A percentile compares a stretch with the other conserved stretches of the same genome.
Evolutionary conservation across 805 yeast species (phyloP).

Genomic region (Saccharomycopsis malanga): DNA sequence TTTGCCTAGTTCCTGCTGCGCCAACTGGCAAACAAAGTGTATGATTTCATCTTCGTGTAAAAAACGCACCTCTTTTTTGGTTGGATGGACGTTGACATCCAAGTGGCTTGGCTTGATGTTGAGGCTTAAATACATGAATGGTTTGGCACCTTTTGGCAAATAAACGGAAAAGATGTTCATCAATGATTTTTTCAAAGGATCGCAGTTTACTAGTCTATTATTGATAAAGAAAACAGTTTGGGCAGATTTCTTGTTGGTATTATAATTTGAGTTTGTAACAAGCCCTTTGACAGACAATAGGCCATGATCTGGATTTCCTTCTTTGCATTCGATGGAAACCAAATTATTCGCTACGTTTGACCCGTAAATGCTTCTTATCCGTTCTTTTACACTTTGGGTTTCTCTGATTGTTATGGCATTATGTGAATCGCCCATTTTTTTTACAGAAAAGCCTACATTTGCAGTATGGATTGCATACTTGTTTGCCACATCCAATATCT

Average conservation of each 20-base stretch:
- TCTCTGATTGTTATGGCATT: slow-evolving; percentile 57
- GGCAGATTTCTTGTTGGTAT: slow-evolving; percentile 49
- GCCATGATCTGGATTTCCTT: slow-evolving; percentile 38
- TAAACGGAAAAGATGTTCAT: slow-evolving; percentile 52
- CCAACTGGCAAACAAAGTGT: slow-evolving; percentile 42
- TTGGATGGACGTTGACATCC: slow-evolving; percentile 95
- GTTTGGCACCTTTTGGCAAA: slow-evolving; percentile 70
- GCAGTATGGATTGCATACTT: slow-evolving; percentile 72
- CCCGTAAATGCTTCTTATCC: slow-evolving; percentile 72
- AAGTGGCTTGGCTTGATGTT: slow-evolving; percentile 58
- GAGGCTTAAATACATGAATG: slow-evolving; percentile 74
- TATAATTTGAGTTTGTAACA: slow-evolving; percentile 63
- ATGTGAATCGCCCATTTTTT: slow-evolving; percentile 69
- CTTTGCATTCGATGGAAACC: slow-evolving; percentile 38
- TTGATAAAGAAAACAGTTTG: slow-evolving; percentile 81
- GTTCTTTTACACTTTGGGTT: slow-evolving; percentile 45
- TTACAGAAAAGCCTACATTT: slow-evolving; percentile 69
- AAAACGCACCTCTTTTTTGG: slow-evolving; percentile 86
- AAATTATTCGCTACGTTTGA: slow-evolving; percentile 58
- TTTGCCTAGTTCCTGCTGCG: slow-evolving; percentile 45
- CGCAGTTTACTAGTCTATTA: slow-evolving; percentile 74
- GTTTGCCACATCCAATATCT: slow-evolving; percentile 75
- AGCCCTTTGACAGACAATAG: slow-evolving; percentile 46
- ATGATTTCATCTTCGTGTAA: slow-evolving; percentile 81
- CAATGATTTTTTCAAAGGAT: slow-evolving; percentile 67